Base-by-base conservation (phyloP, 371 early-diverging fungal species). In the Lichtheimia ornata region DNA sequence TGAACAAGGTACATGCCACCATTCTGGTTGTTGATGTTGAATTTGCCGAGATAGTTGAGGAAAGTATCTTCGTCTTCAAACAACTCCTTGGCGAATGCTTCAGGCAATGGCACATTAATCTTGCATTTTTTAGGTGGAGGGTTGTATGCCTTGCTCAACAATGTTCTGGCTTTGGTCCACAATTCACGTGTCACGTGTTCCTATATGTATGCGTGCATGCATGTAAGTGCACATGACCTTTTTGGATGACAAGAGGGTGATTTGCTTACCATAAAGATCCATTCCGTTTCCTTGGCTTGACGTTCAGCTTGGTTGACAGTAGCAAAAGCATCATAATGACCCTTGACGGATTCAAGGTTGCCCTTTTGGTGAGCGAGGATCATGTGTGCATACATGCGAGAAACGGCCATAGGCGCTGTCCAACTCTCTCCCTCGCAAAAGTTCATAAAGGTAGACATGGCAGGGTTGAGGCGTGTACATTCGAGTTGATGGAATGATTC, bases 11-110 rank as follows among this genome's bases (percentile, higher is more conserved):
- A 88, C 66, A 88, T 66, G 53, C 88, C 88, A 49, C 88, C 88
- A 51, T 83, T 84, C 63, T 88, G 88, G 62, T 88, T 86, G 66
- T 88, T 88, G 64, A 88, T 81, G 66, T 86, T 85, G 73, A 84
- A 88, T 63, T 84, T 80, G 49, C 88, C 88, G 18, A 88, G 66
- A 55, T 81, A 83, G 22, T 82, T 76, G 50, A 88, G 73, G 61
- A 83, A 88, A 2, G 84, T 84, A 42, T 82, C 77, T 52, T 78
- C 79, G 58, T 84, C 79, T 6, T 84, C 77, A 63, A 88, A 86
- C 20, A 86, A 59, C 14, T 70, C 58, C 12, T 70, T 58, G 9
- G 69, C 62, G 27, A 88, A 45, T 35, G 65, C 67, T 5, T 78
- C 77, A 3, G 84, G 84, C 40, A 86, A 62, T 3, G 84, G 79